Conservation (phyloP, 1,139 yeast genomes). For the Saccharomyces hybrid region DNA sequence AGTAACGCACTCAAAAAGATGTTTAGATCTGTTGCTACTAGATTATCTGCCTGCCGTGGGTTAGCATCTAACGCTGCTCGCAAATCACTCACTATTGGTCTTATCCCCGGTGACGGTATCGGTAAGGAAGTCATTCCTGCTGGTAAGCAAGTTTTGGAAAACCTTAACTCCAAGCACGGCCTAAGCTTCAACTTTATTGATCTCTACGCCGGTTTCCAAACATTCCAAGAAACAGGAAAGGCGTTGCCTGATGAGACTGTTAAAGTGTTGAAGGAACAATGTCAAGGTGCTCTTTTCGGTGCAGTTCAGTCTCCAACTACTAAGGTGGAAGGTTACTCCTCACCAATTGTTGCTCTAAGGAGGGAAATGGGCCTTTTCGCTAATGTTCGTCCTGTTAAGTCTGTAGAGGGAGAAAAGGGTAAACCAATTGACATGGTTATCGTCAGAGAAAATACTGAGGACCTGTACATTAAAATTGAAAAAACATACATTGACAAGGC, state of each 20-base stretch:
- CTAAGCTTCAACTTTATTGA: constrained; percentile 78
- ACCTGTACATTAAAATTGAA: constrained; percentile 91
- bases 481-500: constrained; percentile 60
- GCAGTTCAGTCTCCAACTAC: constrained; percentile 93
- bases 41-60: constrained; percentile 20
- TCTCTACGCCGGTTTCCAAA: constrained; percentile 90
- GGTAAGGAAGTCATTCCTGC: constrained; percentile 39
- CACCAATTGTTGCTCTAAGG: constrained; percentile 96
- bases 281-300: constrained; percentile 97
- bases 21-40: constrained; percentile 24
- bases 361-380: constrained; percentile 92
- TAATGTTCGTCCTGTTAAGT: constrained; percentile 94
- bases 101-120: constrained; percentile 37
- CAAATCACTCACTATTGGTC: constrained; percentile 37
- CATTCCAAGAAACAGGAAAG: constrained; percentile 84
- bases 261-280: constrained; percentile 62
- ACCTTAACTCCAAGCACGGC: constrained; percentile 66
- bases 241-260: constrained; percentile 95
- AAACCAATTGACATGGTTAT: constrained; percentile 95
- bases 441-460: constrained; percentile 98
- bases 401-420: constrained; percentile 67
- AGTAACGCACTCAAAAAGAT: constrained; percentile 9
- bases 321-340: constrained; percentile 92
- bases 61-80: constrained; percentile 18
- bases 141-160: constrained; percentile 78